Percentiles rank a stretch among this genome's conserved stretches.
Evolutionary conservation across 2,329 filamentous ascomycete species (phyloP).

Genomic region (Dendrostoma leiphaemia): DNA sequence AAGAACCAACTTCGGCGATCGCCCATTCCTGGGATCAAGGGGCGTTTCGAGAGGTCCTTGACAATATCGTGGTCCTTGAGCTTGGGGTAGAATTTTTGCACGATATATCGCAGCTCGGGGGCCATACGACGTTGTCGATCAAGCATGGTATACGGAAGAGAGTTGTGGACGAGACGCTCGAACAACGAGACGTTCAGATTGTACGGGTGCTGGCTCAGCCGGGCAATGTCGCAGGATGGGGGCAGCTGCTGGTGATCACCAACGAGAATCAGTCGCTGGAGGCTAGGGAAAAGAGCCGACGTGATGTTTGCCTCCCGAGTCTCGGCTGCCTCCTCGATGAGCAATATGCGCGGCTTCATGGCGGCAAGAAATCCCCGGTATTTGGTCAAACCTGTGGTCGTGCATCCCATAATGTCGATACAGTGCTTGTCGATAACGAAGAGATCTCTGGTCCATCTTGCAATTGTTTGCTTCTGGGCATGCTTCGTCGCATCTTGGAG

Average conservation of each 20-base stretch:
- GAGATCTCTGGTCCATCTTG: slow-evolving; percentile 58
- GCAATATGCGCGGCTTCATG: slow-evolving; percentile 63
- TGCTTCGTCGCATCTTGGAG: slow-evolving; percentile 48
- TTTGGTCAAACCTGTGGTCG: slow-evolving; percentile 78
- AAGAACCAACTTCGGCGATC: slow-evolving; percentile 38
- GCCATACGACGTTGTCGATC: slow-evolving; percentile 64
- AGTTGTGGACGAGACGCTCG: slow-evolving; percentile 69
- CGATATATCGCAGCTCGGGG: slow-evolving; percentile 41
- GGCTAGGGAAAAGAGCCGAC: slow-evolving; percentile 47
- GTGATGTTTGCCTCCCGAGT: slow-evolving; percentile 63
- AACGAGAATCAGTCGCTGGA: slow-evolving; percentile 57
- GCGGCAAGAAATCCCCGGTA: slow-evolving; percentile 69
- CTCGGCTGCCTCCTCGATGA: slow-evolving; percentile 81
- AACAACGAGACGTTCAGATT: slow-evolving; percentile 75
- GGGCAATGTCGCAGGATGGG: slow-evolving; percentile 62
- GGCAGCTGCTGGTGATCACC: slow-evolving; percentile 81
- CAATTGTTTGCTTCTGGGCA: slow-evolving; percentile 52
- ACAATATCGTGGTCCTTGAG: slow-evolving; percentile 45
- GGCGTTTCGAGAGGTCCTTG: slow-evolving; percentile 28
- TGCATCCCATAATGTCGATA: slow-evolving; percentile 60
- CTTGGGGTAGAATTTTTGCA: slow-evolving; percentile 46
- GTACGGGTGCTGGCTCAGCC: slow-evolving; percentile 59
- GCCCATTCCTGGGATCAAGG: slow-evolving; percentile 46
- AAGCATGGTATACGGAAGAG: slow-evolving; percentile 62
- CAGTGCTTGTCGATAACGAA: slow-evolving; percentile 33